Percentiles rank a stretch among this genome's conserved stretches.
phyloP scores from a whole-genome alignment of 2,329 filamentous ascomycete species.

The Capronia americana region DNA sequence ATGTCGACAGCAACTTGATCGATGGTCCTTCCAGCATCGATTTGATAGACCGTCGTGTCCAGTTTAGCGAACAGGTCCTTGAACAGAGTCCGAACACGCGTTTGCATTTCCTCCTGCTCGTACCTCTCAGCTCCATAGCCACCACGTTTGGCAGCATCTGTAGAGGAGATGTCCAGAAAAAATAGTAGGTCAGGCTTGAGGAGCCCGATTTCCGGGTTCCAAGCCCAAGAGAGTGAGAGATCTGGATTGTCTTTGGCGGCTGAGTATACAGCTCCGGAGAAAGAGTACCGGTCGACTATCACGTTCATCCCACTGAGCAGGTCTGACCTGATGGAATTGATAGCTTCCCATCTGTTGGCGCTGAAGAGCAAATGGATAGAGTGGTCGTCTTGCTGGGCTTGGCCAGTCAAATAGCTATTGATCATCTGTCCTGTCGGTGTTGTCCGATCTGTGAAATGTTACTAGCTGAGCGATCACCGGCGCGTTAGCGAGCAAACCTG shows the following conservation, averaged over 20 bases:
- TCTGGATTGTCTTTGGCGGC: constrained; percentile 80
- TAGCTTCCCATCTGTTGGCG: constrained; percentile 84
- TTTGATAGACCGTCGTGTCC: constrained; percentile 59
- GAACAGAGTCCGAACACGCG: constrained; percentile 77
- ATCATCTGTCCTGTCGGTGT: constrained; percentile 89
- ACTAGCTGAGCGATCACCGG: constrained; percentile 8
- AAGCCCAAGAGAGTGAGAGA: constrained; percentile 78
- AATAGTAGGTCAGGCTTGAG: constrained; percentile 86
- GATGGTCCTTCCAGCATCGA: constrained; percentile 61
- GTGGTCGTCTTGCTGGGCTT: constrained; percentile 80
- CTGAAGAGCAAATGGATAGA: constrained; percentile 89
- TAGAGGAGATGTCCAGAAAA: constrained; percentile 81
- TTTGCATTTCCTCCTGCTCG: constrained; percentile 83
- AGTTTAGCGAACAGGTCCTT: constrained; percentile 54
- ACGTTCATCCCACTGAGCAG: constrained; percentile 74
- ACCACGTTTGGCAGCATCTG: constrained; percentile 75
- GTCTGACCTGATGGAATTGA: constrained; percentile 50
- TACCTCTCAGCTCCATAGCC: constrained; percentile 90
- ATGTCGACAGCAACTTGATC: constrained; percentile 59
- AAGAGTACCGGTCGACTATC: constrained; percentile 91
- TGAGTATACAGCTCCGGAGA: constrained; percentile 91
- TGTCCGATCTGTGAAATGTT: constrained; percentile 67
- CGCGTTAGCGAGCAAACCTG: constrained; percentile 58
- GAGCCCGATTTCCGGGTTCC: constrained; percentile 81
- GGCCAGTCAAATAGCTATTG: constrained; percentile 76